These are phyloP conservation scores for Thymus mandschuricus DNA, from an alignment of 257 asterid species.

Conservation along the genomic window DNA sequence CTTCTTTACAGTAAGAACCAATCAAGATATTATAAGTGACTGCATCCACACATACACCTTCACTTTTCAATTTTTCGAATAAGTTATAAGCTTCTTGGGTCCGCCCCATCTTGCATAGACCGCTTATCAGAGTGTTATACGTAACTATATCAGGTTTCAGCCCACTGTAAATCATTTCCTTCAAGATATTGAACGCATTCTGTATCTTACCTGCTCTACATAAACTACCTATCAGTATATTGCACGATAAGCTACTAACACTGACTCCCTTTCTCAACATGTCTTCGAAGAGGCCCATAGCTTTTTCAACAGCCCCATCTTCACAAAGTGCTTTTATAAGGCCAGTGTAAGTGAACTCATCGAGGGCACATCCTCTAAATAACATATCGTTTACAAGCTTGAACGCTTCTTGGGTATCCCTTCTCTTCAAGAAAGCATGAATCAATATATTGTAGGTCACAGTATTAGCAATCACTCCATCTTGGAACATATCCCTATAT, in stretches of 20 bases:
- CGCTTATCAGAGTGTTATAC: constrained; percentile 75
- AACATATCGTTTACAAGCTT: constrained; percentile 81
- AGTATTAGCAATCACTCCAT: constrained; percentile 82
- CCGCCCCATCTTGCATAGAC: constrained; percentile 68
- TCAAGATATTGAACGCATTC: constrained; percentile 64
- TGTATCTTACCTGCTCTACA: constrained; percentile 62
- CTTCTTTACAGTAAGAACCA: constrained; percentile 59
- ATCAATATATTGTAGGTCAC: constrained; percentile 83
- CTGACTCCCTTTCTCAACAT: constrained; percentile 64
- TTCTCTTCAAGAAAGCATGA: constrained; percentile 60
- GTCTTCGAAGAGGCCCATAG: constrained; percentile 72
- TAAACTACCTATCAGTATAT: constrained; percentile 59
- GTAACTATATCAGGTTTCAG: constrained; percentile 77
- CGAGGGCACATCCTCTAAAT: constrained; percentile 70
- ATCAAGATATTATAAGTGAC: constrained; percentile 75
- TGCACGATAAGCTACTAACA: constrained; percentile 57
- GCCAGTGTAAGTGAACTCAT: constrained; percentile 70
- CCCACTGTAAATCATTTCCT: constrained; percentile 70
- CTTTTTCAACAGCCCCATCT: constrained; percentile 75
- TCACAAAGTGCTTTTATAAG: constrained; percentile 80
- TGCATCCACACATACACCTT: constrained; percentile 65
- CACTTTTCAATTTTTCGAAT: constrained; percentile 55
- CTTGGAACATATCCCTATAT: constrained; percentile 73
- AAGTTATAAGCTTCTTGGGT: constrained; percentile 62
- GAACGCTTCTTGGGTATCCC: constrained; percentile 62